A percentile compares a stretch with the other conserved stretches of the same genome.
phyloP scores from a whole-genome alignment of 2,329 filamentous ascomycete genomes.

The Colletotrichum horii region DNA sequence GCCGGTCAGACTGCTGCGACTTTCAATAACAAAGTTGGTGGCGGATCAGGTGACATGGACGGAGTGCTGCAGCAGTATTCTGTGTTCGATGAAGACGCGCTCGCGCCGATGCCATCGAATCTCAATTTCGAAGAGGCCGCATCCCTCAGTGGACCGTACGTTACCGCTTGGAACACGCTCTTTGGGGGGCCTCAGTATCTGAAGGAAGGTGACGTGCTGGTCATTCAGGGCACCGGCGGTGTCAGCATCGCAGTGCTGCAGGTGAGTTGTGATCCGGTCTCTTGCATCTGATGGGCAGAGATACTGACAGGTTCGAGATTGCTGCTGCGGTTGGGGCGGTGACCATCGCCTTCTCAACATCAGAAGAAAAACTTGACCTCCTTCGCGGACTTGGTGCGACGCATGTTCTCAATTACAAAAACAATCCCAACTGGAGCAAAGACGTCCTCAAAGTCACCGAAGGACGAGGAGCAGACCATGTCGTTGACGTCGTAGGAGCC shows the following conservation, averaged over 20 bases:
- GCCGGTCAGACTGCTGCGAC: neutral
- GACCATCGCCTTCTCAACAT: slow-evolving; percentile 21
- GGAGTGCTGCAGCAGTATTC: neutral
- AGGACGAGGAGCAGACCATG: slow-evolving; percentile 17
- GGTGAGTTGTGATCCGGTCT: slow-evolving; percentile 23
- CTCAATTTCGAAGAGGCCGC: neutral
- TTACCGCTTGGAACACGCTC: slow-evolving; percentile 24
- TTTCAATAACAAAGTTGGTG: neutral
- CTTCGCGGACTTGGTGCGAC: slow-evolving; percentile 18
- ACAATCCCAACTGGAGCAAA: slow-evolving; percentile 14
- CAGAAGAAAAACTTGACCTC: slow-evolving; percentile 21
- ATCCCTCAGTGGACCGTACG: neutral
- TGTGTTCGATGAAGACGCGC: neutral
- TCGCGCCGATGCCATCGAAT: neutral
- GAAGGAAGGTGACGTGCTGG: slow-evolving; percentile 41
- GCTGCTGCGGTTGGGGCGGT: slow-evolving; percentile 11
- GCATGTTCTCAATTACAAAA: slow-evolving; percentile 19
- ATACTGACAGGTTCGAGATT: neutral
- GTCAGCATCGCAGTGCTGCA: slow-evolving; percentile 45
- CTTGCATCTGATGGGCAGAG: neutral
- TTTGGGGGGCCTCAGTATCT: slow-evolving; percentile 27
- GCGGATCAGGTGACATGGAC: neutral
- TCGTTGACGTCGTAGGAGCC: neutral
- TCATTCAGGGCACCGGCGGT: slow-evolving; percentile 47
- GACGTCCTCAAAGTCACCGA: slow-evolving; percentile 16